These are phyloP conservation scores for Phialophora tarda DNA, from an alignment of 2,329 filamentous ascomycete genomes.

Conservation along the genomic window DNA sequence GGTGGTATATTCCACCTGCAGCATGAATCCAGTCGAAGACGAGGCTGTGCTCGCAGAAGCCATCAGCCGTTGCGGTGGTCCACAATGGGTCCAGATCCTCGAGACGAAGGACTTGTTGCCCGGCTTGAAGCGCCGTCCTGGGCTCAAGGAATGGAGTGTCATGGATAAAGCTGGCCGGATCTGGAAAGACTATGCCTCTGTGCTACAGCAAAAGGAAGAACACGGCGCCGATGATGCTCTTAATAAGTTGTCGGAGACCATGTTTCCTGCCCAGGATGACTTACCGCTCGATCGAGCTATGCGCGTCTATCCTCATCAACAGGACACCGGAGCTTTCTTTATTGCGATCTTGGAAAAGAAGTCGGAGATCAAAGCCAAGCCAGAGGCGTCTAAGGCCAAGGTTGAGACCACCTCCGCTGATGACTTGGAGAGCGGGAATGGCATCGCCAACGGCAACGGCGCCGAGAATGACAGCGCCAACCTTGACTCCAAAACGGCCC, in stretches of 20 bases:
- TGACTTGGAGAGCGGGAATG: slow-evolving; percentile 38
- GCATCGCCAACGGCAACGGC: slow-evolving; percentile 2
- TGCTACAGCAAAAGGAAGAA: slow-evolving; percentile 69
- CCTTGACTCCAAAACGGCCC: slow-evolving; percentile 11
- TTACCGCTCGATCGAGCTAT: slow-evolving; percentile 89
- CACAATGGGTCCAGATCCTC: slow-evolving; percentile 78
- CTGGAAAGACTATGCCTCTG: slow-evolving; percentile 81
- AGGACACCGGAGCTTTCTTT: slow-evolving; percentile 97
- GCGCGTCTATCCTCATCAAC: slow-evolving; percentile 90
- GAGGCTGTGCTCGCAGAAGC: slow-evolving; percentile 89
- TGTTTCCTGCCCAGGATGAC: slow-evolving; percentile 75
- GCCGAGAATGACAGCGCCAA: slow-evolving; percentile 45
- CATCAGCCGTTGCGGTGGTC: slow-evolving; percentile 86
- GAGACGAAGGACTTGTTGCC: slow-evolving; percentile 81
- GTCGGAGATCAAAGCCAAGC: slow-evolving; percentile 78
- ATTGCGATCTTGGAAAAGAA: slow-evolving; percentile 94
- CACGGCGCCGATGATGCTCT: slow-evolving; percentile 61
- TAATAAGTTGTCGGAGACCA: slow-evolving; percentile 73
- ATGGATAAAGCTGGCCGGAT: slow-evolving; percentile 84
- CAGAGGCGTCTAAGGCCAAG: slow-evolving; percentile 55
- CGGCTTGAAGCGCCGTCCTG: slow-evolving; percentile 74
- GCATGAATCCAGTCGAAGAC: slow-evolving; percentile 98
- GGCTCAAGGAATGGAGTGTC: slow-evolving; percentile 82
- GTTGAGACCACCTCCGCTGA: slow-evolving; percentile 36
- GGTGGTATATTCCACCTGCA: slow-evolving; percentile 97